Conservation (phyloP, 495 filamentous ascomycete species). For the Amphirosellinia nigrospora region DNA sequence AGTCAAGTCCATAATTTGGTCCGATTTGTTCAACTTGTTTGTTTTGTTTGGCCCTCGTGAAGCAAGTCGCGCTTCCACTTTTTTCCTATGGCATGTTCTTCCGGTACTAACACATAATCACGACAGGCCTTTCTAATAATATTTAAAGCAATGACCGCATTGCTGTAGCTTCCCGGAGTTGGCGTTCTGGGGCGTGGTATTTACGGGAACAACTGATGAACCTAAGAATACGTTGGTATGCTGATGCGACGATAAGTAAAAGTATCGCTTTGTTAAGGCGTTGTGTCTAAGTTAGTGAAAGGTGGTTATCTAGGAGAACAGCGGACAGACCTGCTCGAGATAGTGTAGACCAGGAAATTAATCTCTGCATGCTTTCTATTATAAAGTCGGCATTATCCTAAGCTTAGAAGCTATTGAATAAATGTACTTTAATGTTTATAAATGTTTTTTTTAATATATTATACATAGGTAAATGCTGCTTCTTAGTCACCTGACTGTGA, state of each 20-base stretch:
- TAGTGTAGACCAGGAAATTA: too few relatives aligned
- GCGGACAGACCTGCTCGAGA: too few relatives aligned
- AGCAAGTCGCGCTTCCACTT: constrained; percentile 8
- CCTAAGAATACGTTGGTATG: constrained; percentile 1
- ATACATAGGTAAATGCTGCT: too few relatives aligned
- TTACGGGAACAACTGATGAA: constrained; percentile 2
- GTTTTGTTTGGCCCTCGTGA: constrained; percentile 6
- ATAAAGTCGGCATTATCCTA: too few relatives aligned
- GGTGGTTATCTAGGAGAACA: too few relatives aligned
- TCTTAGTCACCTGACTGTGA: too few relatives aligned
- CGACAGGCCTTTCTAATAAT: constrained; percentile 10
- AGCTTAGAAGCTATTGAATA: too few relatives aligned
- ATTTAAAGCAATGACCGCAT: constrained; percentile 5
- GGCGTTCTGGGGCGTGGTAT: not conserved
- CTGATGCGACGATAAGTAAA: not conserved
- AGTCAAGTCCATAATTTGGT: constrained; percentile 8
- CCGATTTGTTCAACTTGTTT: constrained; percentile 14
- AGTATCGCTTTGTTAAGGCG: too few relatives aligned
- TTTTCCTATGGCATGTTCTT: not conserved
- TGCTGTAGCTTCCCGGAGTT: not conserved
- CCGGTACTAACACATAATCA: constrained; percentile 4
- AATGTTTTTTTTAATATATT: too few relatives aligned
- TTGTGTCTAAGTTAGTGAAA: too few relatives aligned
- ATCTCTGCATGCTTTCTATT: too few relatives aligned
- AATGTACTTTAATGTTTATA: too few relatives aligned